Base-by-base conservation (phyloP, 441 rosid species). In the Bruguiera hainesii region DNA sequence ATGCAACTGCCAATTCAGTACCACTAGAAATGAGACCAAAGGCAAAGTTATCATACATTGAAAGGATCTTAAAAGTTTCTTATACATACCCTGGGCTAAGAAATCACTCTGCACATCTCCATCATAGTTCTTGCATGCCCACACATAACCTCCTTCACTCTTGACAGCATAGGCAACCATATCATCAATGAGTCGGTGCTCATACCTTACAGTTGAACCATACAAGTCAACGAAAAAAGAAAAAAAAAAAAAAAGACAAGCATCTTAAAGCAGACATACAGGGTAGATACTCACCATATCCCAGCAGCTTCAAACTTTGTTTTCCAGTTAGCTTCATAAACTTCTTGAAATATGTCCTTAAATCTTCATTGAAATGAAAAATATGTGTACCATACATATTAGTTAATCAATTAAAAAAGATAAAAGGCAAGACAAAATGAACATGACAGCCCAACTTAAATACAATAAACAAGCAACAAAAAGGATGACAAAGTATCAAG, bases 21-120 rank as follows among this genome's bases (percentile, higher is more conserved):
- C 35, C 3, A 21, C 18, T n/a, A 19, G 19, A 31, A 62, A 18
- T 7, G 8, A 26, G 16, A 39, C 31, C 19, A 18, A 35, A 29
- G 64, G 56, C 30, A 67, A 55, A 8, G 49, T 49, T 50, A 23
- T 19, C 16, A 21, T 20, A 11, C 13, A 56, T 29, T 53, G 20
- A 15, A 7, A 11, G 25, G 56, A 11, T 46, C 48, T 31, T 56
- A 23, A 46, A 16, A 15, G 50, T 49, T 58, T 46, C 42, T 56
- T 49, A n/a, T 21, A 74, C 75, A 49, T 71, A 87, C 98, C 95
- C 89, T 92, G 95, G 73, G 98, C 95, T 65, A 91, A 78, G 82
- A 91, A 89, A 79, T 91, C 97, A 79, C 96, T 91, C 82, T 91
- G 97, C 64, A 91, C 96, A 81, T 91, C 97, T 53, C 97, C 97